Base-by-base conservation (phyloP, 2,329 filamentous ascomycete species). In the Colletotrichum neosansevieriae region DNA sequence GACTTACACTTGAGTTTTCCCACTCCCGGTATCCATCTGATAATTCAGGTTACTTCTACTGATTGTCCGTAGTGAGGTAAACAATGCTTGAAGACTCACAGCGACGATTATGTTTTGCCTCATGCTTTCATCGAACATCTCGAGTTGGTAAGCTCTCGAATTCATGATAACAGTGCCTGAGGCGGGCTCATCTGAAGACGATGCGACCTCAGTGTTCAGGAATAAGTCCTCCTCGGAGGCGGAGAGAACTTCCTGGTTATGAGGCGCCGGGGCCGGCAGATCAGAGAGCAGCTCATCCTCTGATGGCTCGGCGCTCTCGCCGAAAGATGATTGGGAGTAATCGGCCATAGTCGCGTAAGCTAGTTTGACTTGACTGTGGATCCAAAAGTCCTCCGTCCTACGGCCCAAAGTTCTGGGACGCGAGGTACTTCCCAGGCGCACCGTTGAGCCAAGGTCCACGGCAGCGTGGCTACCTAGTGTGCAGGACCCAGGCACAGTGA, bases 21-120 rank as follows among this genome's bases (percentile, higher is more conserved):
- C 92, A 71, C 88, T 93, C 1, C 92, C 92, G 0, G 92, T 94
- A 70, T 92, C 91, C 92, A 94, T 94, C 91, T 92, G 69, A 36
- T 19, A 19, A 69, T 11, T 17, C 24, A 66, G 34, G 51, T 47
- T 57, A 61, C 21, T 62, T 29, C 57, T n/a, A 47, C 12, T 6
- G 17, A 38, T 12, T 54, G 34, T 34, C 17, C 24, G 24, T 21
- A 34, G 24, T 34, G 9, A 10, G 9, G 13, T 3, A 11, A 38
- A 13, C 32, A 17, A 11, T 40, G 36, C 21, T 54, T 15, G 10
- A 32, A 19, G 34, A 78, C 83, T 70, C 80, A 93, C 91, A 29
- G 88, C 88, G 60, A 94, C 88, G 72, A 94, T 93, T 36, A 91
- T 87, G 75, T 94, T 94, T 53, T 84, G 81, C 69, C 85, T 84